A percentile compares a stretch with the other conserved stretches of the same genome.
Evolutionary conservation across 2,329 filamentous ascomycete species (phyloP).

Genomic region (Fusarium abutilonis): DNA sequence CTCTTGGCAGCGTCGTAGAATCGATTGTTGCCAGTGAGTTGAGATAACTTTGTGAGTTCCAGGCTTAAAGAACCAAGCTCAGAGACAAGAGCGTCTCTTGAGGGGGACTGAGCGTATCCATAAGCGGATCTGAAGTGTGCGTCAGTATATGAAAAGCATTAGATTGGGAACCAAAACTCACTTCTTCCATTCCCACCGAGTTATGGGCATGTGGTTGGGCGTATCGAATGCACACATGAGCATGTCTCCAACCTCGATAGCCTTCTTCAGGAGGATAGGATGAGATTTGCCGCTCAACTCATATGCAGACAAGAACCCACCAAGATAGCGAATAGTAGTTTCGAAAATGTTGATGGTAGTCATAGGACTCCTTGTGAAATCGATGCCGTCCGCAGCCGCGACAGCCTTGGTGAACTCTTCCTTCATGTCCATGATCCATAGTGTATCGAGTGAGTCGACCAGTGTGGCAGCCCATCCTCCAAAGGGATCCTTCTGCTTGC

Average conservation of each 20-base stretch:
- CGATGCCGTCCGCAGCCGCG: slow-evolving; percentile 63
- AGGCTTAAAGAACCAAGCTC: slow-evolving; percentile 64
- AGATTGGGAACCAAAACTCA: slow-evolving; percentile 17
- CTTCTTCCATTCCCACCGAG: slow-evolving; percentile 44
- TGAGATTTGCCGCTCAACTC: slow-evolving; percentile 65
- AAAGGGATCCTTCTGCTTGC: slow-evolving; percentile 63
- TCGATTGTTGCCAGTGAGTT: slow-evolving; percentile 67
- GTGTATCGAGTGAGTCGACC: slow-evolving; percentile 70
- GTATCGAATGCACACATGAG: slow-evolving; percentile 73
- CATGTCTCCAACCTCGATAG: slow-evolving; percentile 68
- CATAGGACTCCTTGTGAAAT: slow-evolving; percentile 63
- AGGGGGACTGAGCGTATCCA: slow-evolving; percentile 39
- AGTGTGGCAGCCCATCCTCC: slow-evolving; percentile 73
- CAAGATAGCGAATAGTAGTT: slow-evolving; percentile 74
- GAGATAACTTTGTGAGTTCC: slow-evolving; percentile 72
- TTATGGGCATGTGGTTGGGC: slow-evolving; percentile 68
- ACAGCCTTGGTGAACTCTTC: slow-evolving; percentile 72
- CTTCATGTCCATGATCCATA: slow-evolving; percentile 75
- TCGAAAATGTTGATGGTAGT: slow-evolving; percentile 70
- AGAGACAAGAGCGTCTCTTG: slow-evolving; percentile 40
- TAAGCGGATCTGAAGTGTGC: slow-evolving; percentile 34
- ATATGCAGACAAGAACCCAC: slow-evolving; percentile 72
- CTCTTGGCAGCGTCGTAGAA: slow-evolving; percentile 71
- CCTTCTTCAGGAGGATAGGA: slow-evolving; percentile 65
- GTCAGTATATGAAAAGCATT: slow-evolving; percentile 21